These are phyloP conservation scores for Quaeritorhiza haematococci DNA, from an alignment of 371 early-diverging fungal genomes.

Conservation along the genomic window DNA sequence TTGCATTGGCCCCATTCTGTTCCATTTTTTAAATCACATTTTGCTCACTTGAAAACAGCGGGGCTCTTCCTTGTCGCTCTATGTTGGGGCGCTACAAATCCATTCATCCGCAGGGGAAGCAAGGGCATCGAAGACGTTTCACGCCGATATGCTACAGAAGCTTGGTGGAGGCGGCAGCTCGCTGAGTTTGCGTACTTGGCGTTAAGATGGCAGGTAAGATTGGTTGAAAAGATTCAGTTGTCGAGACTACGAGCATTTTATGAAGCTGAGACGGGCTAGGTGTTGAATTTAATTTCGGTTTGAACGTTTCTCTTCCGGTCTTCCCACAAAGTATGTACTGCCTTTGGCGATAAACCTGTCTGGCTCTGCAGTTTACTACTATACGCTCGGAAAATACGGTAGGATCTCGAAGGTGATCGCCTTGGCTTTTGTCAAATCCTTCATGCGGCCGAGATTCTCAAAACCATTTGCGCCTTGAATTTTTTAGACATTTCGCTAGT, in stretches of 20 bases:
- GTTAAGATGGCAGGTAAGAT: constrained; percentile 80
- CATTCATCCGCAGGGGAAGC: constrained; percentile 85
- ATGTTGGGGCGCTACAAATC: constrained; percentile 95
- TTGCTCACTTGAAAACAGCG: constrained; percentile 27
- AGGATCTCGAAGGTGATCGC: constrained; percentile 48
- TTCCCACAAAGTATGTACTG: constrained; percentile 78
- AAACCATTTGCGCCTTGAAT: background rate
- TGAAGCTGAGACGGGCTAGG: background rate
- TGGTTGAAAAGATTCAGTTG: no score
- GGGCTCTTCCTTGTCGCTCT: constrained; percentile 67
- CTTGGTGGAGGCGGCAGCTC: constrained; percentile 53
- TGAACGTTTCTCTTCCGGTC: background rate
- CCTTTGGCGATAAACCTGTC: constrained; percentile 81
- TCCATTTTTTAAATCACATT: no score
- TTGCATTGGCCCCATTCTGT: no score
- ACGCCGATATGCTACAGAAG: no score
- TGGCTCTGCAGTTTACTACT: constrained; percentile 86
- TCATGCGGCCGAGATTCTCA: background rate
- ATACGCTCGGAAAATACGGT: constrained; percentile 80
- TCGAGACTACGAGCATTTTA: background rate
- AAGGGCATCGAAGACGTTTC: constrained; percentile 70
- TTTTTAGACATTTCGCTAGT: constrained; percentile 87
- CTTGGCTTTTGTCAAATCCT: background rate
- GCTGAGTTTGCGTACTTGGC: constrained; percentile 74
- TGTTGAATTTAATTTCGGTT: background rate